Evolutionary conservation across 1,284 basidiomycete genomes (phyloP), one percentile per base, ranked within the genome.

Genomic region (Ustilago crameri): DNA sequence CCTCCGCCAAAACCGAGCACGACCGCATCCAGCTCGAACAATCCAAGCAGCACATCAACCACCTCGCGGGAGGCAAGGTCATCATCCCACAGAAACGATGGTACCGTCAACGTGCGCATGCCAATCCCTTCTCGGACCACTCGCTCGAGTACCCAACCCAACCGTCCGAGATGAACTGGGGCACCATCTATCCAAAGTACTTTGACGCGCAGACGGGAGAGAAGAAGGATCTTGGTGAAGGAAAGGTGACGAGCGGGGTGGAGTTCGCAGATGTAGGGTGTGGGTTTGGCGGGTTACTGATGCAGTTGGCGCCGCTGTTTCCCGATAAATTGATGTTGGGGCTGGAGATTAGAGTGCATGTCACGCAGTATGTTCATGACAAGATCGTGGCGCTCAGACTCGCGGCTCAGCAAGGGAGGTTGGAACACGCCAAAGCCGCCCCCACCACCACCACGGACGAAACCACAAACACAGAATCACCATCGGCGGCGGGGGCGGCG

Each of bases 211-310:
- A 40, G 17, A 54, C 45, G 18, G 54, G 51, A 12, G 35, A 38
- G 41, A 45, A 34, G 47, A 57, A 61, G 34, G 18, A 38, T 22
- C 40, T 42, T 37, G 30, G 46, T 14, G 27, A 44, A 8, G 17
- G 35, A 20, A 20, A 46, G 14, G 22, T 24, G 43, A 20, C 54
- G 26, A 90, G 90, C 81, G 51, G 51, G 24, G 95, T 96, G 35
- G 93, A 95, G 84, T 96, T 95, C 82, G 95, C 93, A 3, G 96
- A 99, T 84, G 89, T 99, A 22, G 96, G 96, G 0, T 99, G 96
- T 84, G 96, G 96, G 38, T 99, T 98, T 80, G 96, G 96, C 17
- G 96, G 96, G 8, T 88, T 99, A 41, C 86, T 97, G 60, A 92
- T 96, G 79, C 86, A 91, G 9, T 88, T 99, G 23, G 93, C 95